Conservation (phyloP, 305 asterid species). For the Rubia balearica region DNA sequence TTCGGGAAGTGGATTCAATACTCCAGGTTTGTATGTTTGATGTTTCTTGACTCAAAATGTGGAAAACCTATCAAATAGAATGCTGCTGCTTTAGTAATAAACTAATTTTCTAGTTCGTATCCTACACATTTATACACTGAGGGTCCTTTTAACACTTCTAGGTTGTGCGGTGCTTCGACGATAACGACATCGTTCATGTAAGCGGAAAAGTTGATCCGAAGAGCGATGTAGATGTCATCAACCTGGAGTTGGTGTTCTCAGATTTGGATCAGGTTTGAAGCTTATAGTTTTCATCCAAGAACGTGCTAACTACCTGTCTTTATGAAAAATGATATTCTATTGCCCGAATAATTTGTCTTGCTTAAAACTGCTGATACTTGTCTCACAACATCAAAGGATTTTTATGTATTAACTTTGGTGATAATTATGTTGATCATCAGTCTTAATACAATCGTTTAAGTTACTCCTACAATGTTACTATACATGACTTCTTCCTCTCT, state of each 20-base stretch:
- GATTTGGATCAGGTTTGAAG: conserved; percentile 89
- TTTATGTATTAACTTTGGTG: background rate
- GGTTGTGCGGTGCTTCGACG: conserved; percentile 99
- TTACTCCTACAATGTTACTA: background rate
- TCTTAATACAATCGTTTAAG: background rate
- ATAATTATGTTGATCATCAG: background rate
- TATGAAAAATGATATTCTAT: background rate
- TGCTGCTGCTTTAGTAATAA: background rate
- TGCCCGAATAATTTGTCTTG: background rate
- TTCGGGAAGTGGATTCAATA: background rate
- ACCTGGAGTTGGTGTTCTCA: conserved; percentile 81
- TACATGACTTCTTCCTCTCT: background rate
- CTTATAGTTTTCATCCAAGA: background rate
- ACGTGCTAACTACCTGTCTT: background rate
- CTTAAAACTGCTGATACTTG: background rate
- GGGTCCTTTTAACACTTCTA: conserved; percentile 20
- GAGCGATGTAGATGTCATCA: conserved; percentile 87
- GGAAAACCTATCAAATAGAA: conserved; percentile 9
- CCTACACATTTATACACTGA: background rate
- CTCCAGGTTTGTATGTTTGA: background rate
- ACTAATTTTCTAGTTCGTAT: background rate
- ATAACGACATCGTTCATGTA: conserved; percentile 94
- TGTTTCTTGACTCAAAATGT: background rate
- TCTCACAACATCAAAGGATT: background rate
- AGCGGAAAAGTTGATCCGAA: conserved; percentile 89